Percentiles rank a stretch among this genome's conserved stretches.
These are phyloP conservation scores for Saturnispora serradocipensis DNA, from an alignment of 805 yeast species.

Conservation along the genomic window DNA sequence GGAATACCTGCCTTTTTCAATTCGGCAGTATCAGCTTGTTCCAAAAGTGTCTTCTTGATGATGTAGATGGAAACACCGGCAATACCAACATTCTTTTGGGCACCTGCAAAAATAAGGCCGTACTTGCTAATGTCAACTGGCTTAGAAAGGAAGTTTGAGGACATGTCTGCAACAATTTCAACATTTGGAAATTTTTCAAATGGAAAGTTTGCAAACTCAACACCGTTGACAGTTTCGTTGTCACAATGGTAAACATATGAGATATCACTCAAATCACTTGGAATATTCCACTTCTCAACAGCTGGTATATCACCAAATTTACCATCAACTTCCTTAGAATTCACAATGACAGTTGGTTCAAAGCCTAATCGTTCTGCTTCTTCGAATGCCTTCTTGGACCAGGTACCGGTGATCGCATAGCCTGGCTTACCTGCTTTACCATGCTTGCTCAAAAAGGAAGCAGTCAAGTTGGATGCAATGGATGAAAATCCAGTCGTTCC, in stretches of 20 bases:
- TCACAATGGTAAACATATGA: constrained; percentile 90
- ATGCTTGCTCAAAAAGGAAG: constrained; percentile 53
- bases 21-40: constrained; percentile 54
- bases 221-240: constrained; percentile 95
- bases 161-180: constrained; percentile 89
- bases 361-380: constrained; percentile 82
- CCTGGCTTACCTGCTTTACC: constrained; percentile 76
- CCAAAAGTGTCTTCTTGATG: constrained; percentile 70
- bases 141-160: constrained; percentile 83
- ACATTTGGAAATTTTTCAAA: constrained; percentile 52
- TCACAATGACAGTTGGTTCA: constrained; percentile 58
- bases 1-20: constrained; percentile 57
- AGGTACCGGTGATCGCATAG: constrained; percentile 83
- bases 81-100: constrained; percentile 94
- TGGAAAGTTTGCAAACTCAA: constrained; percentile 55
- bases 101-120: constrained; percentile 94
- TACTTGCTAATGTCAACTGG: constrained; percentile 72
- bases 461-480: constrained; percentile 71
- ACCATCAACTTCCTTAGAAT: constrained; percentile 49
- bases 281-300: constrained; percentile 52
- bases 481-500: constrained; percentile 95
- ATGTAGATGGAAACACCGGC: constrained; percentile 93
- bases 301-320: constrained; percentile 63
- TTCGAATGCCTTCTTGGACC: constrained; percentile 84
- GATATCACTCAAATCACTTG: constrained; percentile 51